Evolutionary conservation across 1,284 basidiomycete genomes (phyloP), one percentile per base, ranked within the genome.

Genomic region (Irpex sp.): DNA sequence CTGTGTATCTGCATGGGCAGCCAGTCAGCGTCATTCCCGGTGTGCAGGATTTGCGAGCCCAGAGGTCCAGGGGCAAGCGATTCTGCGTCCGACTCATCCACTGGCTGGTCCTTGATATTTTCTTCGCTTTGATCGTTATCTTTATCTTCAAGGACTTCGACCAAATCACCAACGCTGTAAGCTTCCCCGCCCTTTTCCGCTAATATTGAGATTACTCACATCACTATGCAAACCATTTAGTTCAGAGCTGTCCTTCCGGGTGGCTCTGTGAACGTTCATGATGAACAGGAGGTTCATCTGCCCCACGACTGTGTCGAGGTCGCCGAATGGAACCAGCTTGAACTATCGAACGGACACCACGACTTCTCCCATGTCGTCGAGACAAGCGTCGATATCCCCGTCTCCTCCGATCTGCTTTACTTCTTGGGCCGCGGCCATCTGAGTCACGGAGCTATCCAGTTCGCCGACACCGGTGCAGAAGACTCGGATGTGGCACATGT

Each of bases 351-450:
- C n/a, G 19, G 11, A 40, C 44, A 47, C n/a, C 44, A 47, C 44
- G 44, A n/a, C 44, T 47, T 13, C n/a, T 47, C 44, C 11, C 44
- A 47, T n/a, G 44, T 11, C 34, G 71, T 69, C 0, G 57, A 63
- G 57, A 66, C 71, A 2, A 64, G 66, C 5, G 62, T 73, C 57
- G 55, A 66, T 8, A 69, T 74, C 13, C 72, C 73, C 2, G 44
- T 71, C 5, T 51, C 58, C 49, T 69, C 72, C 2, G 67, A 72
- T n/a, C 40, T 69, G 55, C 64, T 75, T n/a, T 69, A 73, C 62
- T 68, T 75, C 61, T 13, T 70, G 8, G 58, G 67, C 57, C 63
- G 60, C 34, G 74, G 74, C 2, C n/a, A 59, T 40, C 64, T 70
- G 34, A 66, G 72, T 3, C 61, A 69, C 44, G 75, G 74, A 26